A percentile compares a stretch with the other conserved stretches of the same genome.
Evolutionary conservation across 805 yeast species (phyloP).

Genomic region (Ogataea nonfermentans): DNA sequence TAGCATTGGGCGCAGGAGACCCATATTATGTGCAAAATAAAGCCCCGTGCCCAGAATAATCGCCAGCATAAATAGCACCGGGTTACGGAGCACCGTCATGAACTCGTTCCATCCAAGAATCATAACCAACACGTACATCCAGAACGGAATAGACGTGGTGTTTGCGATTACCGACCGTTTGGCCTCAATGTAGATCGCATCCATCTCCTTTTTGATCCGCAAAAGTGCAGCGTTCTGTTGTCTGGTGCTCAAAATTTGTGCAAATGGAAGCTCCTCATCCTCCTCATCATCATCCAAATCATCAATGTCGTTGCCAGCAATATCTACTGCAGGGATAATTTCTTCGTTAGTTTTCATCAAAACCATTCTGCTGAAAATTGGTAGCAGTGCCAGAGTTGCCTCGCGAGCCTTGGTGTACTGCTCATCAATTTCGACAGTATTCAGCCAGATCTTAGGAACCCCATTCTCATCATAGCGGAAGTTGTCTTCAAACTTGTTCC

Average conservation of each 20-base stretch:
- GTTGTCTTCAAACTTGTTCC: conserved; percentile 76
- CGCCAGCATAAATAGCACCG: conserved; percentile 67
- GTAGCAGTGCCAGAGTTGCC: conserved; percentile 54
- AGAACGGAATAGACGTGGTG: conserved; percentile 78
- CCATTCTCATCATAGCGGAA: conserved; percentile 84
- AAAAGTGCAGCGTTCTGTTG: conserved; percentile 56
- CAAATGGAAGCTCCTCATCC: conserved; percentile 42
- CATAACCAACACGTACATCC: conserved; percentile 68
- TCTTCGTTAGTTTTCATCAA: conserved; percentile 48
- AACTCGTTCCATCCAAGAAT: conserved; percentile 96
- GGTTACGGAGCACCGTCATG: conserved; percentile 81
- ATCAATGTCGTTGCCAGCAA: conserved; percentile 36
- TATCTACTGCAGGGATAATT: conserved; percentile 56
- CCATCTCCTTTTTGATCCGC: conserved; percentile 71
- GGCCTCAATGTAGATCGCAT: conserved; percentile 80
- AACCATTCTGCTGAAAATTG: conserved; percentile 56
- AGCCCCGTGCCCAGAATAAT: conserved; percentile 57
- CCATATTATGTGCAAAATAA: conserved; percentile 66
- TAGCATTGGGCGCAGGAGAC: conserved; percentile 74
- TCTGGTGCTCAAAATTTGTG: conserved; percentile 53
- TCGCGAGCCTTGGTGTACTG: conserved; percentile 60
- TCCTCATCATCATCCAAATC: conserved; percentile 39
- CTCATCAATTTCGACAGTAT: conserved; percentile 66
- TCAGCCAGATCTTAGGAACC: conserved; percentile 78
- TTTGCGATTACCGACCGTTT: conserved; percentile 80